These are phyloP conservation scores for Apiospora arundinis DNA, from an alignment of 2,329 filamentous ascomycete species.

Conservation along the genomic window DNA sequence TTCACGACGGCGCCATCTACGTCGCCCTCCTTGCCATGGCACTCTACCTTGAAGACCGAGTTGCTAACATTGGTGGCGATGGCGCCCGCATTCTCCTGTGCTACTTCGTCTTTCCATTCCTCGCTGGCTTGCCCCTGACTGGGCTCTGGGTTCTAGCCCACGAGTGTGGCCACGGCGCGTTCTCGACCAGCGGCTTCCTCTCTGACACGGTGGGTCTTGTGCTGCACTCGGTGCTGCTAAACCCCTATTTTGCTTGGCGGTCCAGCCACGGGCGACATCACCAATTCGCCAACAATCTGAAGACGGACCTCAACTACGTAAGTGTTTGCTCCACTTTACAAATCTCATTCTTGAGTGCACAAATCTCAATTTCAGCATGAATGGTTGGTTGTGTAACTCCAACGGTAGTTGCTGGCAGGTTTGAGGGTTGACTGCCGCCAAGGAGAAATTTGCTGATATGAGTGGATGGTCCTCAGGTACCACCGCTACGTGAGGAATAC, in stretches of 20 bases:
- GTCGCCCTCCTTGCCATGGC: slow-evolving; percentile 54
- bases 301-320: slow-evolving; percentile 29
- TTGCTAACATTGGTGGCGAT: slow-evolving; percentile 38
- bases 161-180: slow-evolving; percentile 71
- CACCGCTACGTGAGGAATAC: slow-evolving; percentile 25
- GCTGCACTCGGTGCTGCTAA: slow-evolving; percentile 27
- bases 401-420: not conserved
- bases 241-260: slow-evolving; percentile 27
- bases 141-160: slow-evolving; percentile 76
- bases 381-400: not conserved
- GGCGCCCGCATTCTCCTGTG: slow-evolving; percentile 49
- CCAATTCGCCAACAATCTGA: slow-evolving; percentile 30
- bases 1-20: slow-evolving; percentile 59
- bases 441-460: not conserved
- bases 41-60: slow-evolving; percentile 56
- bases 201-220: slow-evolving; percentile 57
- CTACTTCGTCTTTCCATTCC: slow-evolving; percentile 65
- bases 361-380: too few relatives aligned
- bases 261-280: slow-evolving; percentile 30
- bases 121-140: slow-evolving; percentile 69
- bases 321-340: not conserved
- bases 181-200: slow-evolving; percentile 58
- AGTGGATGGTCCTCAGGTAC: slow-evolving; percentile 7
- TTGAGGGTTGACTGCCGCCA: not conserved
- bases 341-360: not conserved